Evolutionary conservation across 2,329 filamentous ascomycete species (phyloP).

Genomic region (Neonectria punicea): DNA sequence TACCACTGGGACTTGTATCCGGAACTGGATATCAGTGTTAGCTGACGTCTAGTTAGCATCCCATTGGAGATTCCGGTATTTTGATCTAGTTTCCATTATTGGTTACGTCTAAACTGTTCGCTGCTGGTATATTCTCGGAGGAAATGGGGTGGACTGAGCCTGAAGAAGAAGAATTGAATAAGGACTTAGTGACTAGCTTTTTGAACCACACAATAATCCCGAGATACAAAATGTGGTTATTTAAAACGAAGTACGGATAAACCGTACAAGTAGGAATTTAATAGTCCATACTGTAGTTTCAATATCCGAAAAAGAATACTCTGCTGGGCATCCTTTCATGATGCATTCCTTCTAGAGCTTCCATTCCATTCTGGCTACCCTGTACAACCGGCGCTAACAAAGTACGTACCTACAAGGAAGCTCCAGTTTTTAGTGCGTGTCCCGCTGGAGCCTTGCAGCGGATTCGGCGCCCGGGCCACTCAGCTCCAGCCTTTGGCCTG

Average conservation of each 20-base stretch:
- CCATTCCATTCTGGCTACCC: not conserved
- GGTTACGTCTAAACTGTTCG: no score
- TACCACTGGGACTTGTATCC: not conserved
- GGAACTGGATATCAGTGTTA: not conserved
- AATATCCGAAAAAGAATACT: not conserved
- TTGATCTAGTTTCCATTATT: no score
- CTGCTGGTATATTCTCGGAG: no score
- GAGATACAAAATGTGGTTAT: no score
- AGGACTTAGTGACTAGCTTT: no score
- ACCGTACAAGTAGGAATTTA: not conserved
- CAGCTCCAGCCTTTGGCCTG: slow-evolving; percentile 36
- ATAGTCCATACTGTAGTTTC: no score
- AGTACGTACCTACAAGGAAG: slow-evolving; percentile 18
- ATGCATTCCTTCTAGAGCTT: no score
- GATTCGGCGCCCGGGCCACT: slow-evolving; percentile 30
- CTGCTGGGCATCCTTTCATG: not conserved
- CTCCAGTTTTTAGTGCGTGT: slow-evolving; percentile 42
- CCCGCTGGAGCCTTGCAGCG: slow-evolving; percentile 47
- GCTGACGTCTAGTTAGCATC: not conserved
- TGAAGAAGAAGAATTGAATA: no score
- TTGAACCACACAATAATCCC: no score
- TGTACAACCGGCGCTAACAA: not conserved
- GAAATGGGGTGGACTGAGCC: no score
- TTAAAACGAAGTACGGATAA: not conserved
- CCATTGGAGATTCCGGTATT: no score